Percentiles rank a stretch among this genome's conserved stretches.
phyloP scores from a whole-genome alignment of 192 early-diverging fungal genomes.

The Backusella tarrabulga region DNA sequence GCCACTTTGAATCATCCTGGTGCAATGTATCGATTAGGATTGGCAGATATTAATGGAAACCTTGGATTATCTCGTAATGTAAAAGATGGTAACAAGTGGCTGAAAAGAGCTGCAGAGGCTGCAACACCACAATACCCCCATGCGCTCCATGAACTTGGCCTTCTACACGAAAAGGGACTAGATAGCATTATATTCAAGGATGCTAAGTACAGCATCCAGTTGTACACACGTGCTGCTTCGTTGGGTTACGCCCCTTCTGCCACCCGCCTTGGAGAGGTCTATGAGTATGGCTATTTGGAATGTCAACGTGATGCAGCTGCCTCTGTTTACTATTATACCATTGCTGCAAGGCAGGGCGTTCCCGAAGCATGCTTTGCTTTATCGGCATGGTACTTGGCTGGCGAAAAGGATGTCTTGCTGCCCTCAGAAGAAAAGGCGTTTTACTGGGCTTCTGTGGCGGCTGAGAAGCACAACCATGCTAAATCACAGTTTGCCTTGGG shows the following conservation, averaged over 20 bases:
- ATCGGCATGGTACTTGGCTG: conserved; percentile 1
- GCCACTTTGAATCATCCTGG: conserved; percentile 60
- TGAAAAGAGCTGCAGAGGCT: conserved; percentile 16
- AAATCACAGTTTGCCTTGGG: conserved; percentile 61
- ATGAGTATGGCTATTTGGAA: background rate
- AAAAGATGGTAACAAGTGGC: conserved; percentile 14
- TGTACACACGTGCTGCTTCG: conserved; percentile 6
- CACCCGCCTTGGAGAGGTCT: conserved; percentile 11
- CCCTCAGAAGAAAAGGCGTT: conserved; percentile 36
- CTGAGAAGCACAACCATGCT: conserved; percentile 44
- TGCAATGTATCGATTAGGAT: conserved; percentile 56
- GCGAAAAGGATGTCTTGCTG: background rate
- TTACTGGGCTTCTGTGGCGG: conserved; percentile 52
- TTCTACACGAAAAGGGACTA: conserved; percentile 1
- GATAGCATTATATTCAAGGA: conserved; percentile 16
- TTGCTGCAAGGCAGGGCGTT: conserved; percentile 5
- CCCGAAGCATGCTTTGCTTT: conserved; percentile 11
- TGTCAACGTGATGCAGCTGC: background rate
- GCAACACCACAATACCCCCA: conserved; percentile 13
- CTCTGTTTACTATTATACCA: conserved; percentile 12
- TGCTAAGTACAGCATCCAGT: background rate
- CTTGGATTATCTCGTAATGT: conserved; percentile 7
- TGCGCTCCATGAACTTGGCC: conserved; percentile 15
- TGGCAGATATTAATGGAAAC: conserved; percentile 40
- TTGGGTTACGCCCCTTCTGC: conserved; percentile 17